These are phyloP conservation scores for Gryganskiella cystojenkinii DNA, from an alignment of 192 early-diverging fungal species.

Conservation along the genomic window DNA sequence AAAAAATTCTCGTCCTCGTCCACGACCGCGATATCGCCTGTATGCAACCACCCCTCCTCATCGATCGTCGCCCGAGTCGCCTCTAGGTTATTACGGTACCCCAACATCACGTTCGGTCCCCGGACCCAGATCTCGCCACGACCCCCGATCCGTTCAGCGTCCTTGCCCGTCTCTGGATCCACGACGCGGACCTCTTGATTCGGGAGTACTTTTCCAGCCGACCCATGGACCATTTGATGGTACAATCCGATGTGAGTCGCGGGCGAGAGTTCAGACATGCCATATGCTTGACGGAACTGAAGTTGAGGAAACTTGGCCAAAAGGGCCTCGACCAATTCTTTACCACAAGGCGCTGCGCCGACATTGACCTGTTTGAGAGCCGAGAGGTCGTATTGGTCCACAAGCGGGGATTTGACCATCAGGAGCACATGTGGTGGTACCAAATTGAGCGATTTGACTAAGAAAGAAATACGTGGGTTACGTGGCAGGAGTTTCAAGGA, in stretches of 20 bases:
- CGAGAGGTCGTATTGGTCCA: slow-evolving; percentile 49
- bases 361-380: slow-evolving; percentile 17
- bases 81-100: slow-evolving; percentile 81
- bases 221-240: slow-evolving; percentile 36
- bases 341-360: slow-evolving; percentile 27
- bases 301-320: slow-evolving; percentile 6
- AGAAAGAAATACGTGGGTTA: no score
- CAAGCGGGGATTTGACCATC: slow-evolving; percentile 31
- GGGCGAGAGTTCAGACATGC: slow-evolving; percentile 45
- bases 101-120: slow-evolving; percentile 80
- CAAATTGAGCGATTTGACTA: slow-evolving; percentile 33
- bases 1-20: slow-evolving; percentile 70
- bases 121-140: slow-evolving; percentile 74
- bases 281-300: slow-evolving; percentile 30
- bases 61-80: slow-evolving; percentile 80
- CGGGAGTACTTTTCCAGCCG: slow-evolving; percentile 76
- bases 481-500: no score
- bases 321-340: slow-evolving; percentile 23
- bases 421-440: slow-evolving; percentile 18
- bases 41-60: slow-evolving; percentile 87
- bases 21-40: slow-evolving; percentile 79
- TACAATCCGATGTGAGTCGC: slow-evolving; percentile 8
- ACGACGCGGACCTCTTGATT: slow-evolving; percentile 78
- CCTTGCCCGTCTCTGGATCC: slow-evolving; percentile 62
- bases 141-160: slow-evolving; percentile 45